Evolutionary conservation across 345 rosid genomes (phyloP), one percentile per base, ranked within the genome.

Genomic region (Eucalyptus pauciflora): DNA sequence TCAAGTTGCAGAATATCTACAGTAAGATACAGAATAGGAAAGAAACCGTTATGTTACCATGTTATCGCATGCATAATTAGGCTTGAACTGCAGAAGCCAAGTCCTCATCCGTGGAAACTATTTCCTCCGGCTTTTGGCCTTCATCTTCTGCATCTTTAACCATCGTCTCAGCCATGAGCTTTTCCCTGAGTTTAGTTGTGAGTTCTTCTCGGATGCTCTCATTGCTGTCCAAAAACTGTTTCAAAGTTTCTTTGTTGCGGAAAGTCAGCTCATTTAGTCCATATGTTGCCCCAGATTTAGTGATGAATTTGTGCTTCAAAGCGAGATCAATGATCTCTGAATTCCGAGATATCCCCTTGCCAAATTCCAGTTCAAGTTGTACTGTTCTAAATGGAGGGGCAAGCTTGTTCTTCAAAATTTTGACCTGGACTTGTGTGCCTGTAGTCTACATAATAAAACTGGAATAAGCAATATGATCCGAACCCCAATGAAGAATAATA

Each of bases 401-500:
- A 37, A 96, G 98, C 93, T 98, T 97, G 93, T 97, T 98, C 95
- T 98, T 98, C 91, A 97, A 96, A 89, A 98, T 92, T 93, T 98
- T 97, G 64, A 96, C 98, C 50, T 91, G 91, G 79, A 98, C 93
- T 92, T 94, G 94, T 90, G 95, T 94, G 88, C 99, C 99, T 10
- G 92, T 87, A 60, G 93, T 95, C 99, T 98, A 93, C 90, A 92
- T 49, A 89, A 89, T 52, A 58, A 71, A 8, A 60, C 27, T 58
- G 48, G n/a, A 15, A 85, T 60, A 83, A 54, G 85, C 85, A 76
- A 76, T 11, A 20, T 41, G 48, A 76, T 76, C 27, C 1, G 5
- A 76, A 76, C 85, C 85, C 3, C 85, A 76, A 41, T 41, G 85
- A 20, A 76, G 85, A 76, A 20, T 76, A 33, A 17, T 41, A 41